phyloP scores from a whole-genome alignment of 495 filamentous ascomycete species.

The Xanthoparmelia taractica region DNA sequence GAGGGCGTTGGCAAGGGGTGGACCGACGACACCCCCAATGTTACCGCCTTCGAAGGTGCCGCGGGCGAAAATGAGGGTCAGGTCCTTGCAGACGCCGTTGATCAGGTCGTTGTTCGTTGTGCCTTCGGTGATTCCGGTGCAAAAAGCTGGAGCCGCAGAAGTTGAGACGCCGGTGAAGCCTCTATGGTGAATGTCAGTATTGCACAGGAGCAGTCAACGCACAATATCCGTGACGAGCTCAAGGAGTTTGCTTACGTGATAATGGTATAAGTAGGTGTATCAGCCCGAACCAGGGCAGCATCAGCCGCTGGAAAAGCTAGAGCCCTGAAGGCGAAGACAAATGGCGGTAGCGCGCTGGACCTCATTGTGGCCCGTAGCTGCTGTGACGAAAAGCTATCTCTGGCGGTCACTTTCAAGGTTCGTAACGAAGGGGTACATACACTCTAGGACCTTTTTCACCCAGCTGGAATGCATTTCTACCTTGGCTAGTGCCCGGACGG shows the following conservation, averaged over 20 bases:
- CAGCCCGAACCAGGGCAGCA: conserved; percentile 3
- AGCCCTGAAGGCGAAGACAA: conserved; percentile 1
- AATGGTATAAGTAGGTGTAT: conserved; percentile 1
- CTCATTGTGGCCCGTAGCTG: not conserved
- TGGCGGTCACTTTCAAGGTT: not conserved
- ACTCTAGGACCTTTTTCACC: too few relatives aligned
- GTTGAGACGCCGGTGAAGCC: conserved; percentile 15
- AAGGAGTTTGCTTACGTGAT: not conserved
- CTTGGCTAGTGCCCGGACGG: too few relatives aligned
- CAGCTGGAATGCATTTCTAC: too few relatives aligned
- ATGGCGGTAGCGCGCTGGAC: not conserved
- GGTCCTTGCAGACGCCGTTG: conserved; percentile 32
- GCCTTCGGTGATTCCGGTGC: not conserved
- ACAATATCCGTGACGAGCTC: not conserved
- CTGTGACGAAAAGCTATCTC: not conserved
- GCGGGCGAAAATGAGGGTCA: conserved; percentile 53
- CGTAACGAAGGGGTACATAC: not conserved
- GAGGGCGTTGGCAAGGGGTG: conserved; percentile 29
- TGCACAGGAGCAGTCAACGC: not conserved
- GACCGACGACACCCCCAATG: conserved; percentile 32
- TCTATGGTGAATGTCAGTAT: not conserved
- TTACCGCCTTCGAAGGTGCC: conserved; percentile 46
- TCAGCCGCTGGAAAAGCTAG: conserved; percentile 12
- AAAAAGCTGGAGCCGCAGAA: conserved; percentile 6
- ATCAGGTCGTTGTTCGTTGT: conserved; percentile 33